Conservation (phyloP, 257 asterid species). For the Ajuga chamaepitys region DNA sequence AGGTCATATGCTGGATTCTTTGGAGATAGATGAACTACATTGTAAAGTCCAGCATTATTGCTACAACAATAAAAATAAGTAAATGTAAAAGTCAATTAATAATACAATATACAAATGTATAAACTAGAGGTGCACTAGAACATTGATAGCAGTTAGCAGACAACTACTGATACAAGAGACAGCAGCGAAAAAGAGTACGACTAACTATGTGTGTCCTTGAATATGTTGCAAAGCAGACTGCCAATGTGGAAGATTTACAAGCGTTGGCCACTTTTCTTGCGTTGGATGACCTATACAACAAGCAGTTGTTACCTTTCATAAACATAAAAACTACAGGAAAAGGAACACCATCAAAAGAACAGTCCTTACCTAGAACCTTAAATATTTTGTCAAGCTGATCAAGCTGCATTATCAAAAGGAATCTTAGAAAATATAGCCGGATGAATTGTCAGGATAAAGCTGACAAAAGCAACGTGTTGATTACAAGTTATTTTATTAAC, state of each 20-base stretch:
- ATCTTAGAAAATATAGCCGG: slow-evolving; percentile 13
- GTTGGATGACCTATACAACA: slow-evolving; percentile 86
- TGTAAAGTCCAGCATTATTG: slow-evolving; percentile 85
- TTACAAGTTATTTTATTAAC: not conserved
- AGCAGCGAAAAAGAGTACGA: slow-evolving; percentile 12
- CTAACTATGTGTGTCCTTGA: slow-evolving; percentile 93
- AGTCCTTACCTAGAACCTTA: slow-evolving; percentile 81
- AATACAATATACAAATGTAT: not conserved
- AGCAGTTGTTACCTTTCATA: slow-evolving; percentile 14
- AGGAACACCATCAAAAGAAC: slow-evolving; percentile 18
- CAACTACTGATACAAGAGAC: slow-evolving; percentile 5
- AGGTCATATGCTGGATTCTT: slow-evolving; percentile 93
- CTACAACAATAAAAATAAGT: slow-evolving; percentile 33
- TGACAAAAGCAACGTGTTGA: not conserved
- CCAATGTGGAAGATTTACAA: slow-evolving; percentile 95
- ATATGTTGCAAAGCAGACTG: slow-evolving; percentile 72
- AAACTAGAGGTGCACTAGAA: slow-evolving; percentile 9
- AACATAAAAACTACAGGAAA: slow-evolving; percentile 1
- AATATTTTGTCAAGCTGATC: slow-evolving; percentile 99
- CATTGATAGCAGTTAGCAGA: slow-evolving; percentile 6
- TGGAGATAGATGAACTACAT: slow-evolving; percentile 70
- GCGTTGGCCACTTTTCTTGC: slow-evolving; percentile 87
- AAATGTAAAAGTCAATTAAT: not conserved
- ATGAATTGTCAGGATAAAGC: not conserved
- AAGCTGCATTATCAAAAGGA: slow-evolving; percentile 52